Conservation (phyloP, 2,329 filamentous ascomycete genomes). For the Gnomoniopsis sp. region DNA sequence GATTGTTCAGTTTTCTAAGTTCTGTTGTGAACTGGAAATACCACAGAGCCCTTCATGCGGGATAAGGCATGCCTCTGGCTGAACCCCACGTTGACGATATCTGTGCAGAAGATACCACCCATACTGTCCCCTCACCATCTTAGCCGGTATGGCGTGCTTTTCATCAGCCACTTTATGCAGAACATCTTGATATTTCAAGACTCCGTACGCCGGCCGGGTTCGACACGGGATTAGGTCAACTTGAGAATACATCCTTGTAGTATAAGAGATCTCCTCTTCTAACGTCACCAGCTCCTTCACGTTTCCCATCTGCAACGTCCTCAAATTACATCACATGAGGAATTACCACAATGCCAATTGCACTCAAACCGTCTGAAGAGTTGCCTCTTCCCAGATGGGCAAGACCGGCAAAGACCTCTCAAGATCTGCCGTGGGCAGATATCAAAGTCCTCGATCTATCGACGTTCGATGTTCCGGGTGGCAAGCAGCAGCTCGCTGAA, state of each 20-base stretch:
- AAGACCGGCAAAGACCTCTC: background rate
- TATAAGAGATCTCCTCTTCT: background rate
- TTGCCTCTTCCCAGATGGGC: background rate
- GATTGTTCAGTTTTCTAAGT: no score
- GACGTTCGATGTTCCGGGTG: slow-evolving; percentile 48
- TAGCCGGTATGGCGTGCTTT: slow-evolving; percentile 16
- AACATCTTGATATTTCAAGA: background rate
- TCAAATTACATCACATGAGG: background rate
- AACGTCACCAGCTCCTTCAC: slow-evolving; percentile 1
- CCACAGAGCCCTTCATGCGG: no score
- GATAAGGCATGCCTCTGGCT: no score
- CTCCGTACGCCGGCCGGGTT: background rate
- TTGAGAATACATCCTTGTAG: background rate
- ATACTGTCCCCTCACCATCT: slow-evolving; percentile 12
- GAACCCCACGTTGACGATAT: background rate
- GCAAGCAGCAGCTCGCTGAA: slow-evolving; percentile 47
- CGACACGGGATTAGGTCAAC: background rate
- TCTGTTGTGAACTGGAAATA: no score
- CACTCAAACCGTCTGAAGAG: slow-evolving; percentile 10
- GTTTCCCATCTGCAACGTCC: background rate
- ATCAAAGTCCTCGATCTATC: slow-evolving; percentile 55
- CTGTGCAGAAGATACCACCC: background rate
- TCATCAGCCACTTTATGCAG: background rate
- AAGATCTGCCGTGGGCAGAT: slow-evolving; percentile 44
- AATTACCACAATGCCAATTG: slow-evolving; percentile 5